These are phyloP conservation scores for Chamaecyparis obtusa DNA, from an alignment of 75 land plant genomes.

Conservation along the genomic window DNA sequence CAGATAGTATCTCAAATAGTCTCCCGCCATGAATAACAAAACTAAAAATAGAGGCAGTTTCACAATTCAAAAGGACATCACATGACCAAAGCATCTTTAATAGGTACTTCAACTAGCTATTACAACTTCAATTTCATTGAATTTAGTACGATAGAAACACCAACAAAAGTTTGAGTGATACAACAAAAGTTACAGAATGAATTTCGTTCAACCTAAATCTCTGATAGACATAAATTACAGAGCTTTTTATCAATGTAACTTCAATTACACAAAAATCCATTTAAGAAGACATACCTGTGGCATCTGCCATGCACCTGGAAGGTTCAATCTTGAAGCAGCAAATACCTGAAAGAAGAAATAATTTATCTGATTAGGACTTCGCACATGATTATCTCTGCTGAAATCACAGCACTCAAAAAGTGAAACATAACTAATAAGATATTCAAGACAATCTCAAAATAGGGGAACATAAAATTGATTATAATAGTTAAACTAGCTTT, in stretches of 20 bases:
- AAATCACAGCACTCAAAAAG: not conserved
- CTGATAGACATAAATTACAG: not conserved
- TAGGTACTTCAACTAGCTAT: not conserved
- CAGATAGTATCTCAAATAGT: not conserved
- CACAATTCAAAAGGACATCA: not conserved
- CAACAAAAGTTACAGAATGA: not conserved
- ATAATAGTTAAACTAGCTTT: not conserved
- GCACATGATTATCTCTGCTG: not conserved
- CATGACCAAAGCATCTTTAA: not conserved
- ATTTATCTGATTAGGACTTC: not conserved
- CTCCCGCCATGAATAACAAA: not conserved
- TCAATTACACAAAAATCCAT: not conserved
- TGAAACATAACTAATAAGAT: not conserved
- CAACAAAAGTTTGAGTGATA: not conserved
- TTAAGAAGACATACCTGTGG: slow-evolving; percentile 69
- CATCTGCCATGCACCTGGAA: slow-evolving; percentile 96
- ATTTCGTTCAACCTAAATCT: not conserved
- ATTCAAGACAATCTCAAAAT: not conserved
- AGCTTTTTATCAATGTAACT: not conserved
- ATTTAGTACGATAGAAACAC: not conserved
- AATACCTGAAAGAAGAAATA: slow-evolving; percentile 58
- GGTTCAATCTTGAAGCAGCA: slow-evolving; percentile 84
- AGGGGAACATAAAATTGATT: not conserved
- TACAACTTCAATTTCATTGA: not conserved
- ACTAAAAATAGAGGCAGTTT: not conserved